A percentile compares a stretch with the other conserved stretches of the same genome.
Evolutionary conservation across 768 basidiomycete species (phyloP).

Genomic region (Lactifluus hygrophoroides): DNA sequence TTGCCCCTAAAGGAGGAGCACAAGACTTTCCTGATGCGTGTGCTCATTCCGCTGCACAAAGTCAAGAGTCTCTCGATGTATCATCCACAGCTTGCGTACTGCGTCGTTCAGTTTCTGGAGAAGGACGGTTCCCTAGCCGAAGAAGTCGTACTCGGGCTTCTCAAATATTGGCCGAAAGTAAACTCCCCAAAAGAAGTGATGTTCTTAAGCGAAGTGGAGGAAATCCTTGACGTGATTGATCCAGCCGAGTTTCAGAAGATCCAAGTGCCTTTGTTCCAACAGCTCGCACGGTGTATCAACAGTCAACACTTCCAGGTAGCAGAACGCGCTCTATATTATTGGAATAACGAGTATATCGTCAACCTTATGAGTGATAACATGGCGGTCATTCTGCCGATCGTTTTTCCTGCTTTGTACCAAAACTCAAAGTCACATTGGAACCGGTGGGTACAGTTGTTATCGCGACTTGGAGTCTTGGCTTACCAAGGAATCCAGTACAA

Average conservation of each 20-base stretch:
- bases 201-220: slow-evolving; percentile 99
- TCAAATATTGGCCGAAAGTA: slow-evolving; percentile 98
- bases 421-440: slow-evolving; percentile 99
- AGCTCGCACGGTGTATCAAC: slow-evolving; percentile 94
- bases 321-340: slow-evolving; percentile 92
- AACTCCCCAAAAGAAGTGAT: slow-evolving; percentile 99
- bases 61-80: slow-evolving; percentile 96
- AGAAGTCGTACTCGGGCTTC: slow-evolving; percentile 92
- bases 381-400: slow-evolving; percentile 79
- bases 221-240: slow-evolving; percentile 96
- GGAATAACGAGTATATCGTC: slow-evolving; percentile 99
- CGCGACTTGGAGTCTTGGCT: background rate
- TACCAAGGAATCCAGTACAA: slow-evolving; percentile 54
- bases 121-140: slow-evolving; percentile 90
- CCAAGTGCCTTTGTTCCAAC: slow-evolving; percentile 84
- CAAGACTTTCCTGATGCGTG: slow-evolving; percentile 93
- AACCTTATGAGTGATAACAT: slow-evolving; percentile 99
- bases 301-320: slow-evolving; percentile 99
- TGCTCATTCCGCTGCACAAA: slow-evolving; percentile 93
- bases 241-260: slow-evolving; percentile 95
- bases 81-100: slow-evolving; percentile 98
- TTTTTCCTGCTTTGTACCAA: slow-evolving; percentile 91
- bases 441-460: slow-evolving; percentile 47
- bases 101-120: slow-evolving; percentile 97
- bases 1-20: slow-evolving; percentile 98